Evolutionary conservation across 164 flowering plant genomes (phyloP).

Genomic region (Aristolochia fimbriata): DNA sequence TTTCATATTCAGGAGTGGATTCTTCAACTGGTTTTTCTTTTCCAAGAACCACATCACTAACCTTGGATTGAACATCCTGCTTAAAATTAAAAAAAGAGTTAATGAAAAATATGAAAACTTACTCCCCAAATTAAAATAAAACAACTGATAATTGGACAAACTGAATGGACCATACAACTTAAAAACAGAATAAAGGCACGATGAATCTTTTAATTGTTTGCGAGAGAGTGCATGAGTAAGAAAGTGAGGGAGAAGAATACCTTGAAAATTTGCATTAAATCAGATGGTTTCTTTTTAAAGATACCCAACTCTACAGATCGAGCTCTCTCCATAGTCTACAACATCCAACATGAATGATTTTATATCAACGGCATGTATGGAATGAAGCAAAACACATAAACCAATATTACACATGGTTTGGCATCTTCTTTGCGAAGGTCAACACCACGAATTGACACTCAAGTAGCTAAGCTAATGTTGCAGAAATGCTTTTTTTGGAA

Average conservation of each 20-base stretch:
- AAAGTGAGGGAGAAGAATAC: constrained; percentile 20
- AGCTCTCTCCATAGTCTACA: constrained; percentile 84
- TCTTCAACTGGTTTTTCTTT: constrained; percentile 98
- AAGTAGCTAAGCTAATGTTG: too few species aligned
- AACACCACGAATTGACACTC: too few species aligned
- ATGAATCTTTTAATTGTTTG: too few species aligned
- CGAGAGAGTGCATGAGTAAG: too few species aligned
- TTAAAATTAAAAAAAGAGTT: constrained; percentile 1
- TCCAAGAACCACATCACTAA: constrained; percentile 93
- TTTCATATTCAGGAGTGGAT: constrained; percentile 86
- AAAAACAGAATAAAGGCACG: too few species aligned
- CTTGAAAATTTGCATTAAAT: constrained; percentile 94
- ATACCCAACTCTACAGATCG: constrained; percentile 76
- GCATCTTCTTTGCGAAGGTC: too few species aligned
- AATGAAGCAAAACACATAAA: too few species aligned
- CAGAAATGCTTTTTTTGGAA: too few species aligned
- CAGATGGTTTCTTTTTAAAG: constrained; percentile 89
- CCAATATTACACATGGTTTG: too few species aligned
- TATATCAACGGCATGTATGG: too few species aligned
- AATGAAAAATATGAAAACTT: not conserved
- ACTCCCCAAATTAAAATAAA: not conserved
- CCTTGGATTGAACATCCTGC: constrained; percentile 92
- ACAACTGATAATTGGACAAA: too few species aligned
- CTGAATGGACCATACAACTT: too few species aligned
- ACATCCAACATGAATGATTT: not conserved